A percentile compares a stretch with the other conserved stretches of the same genome.
These are phyloP conservation scores for Begonia peltatifolia DNA, from an alignment of 306 rosid species.

Conservation along the genomic window DNA sequence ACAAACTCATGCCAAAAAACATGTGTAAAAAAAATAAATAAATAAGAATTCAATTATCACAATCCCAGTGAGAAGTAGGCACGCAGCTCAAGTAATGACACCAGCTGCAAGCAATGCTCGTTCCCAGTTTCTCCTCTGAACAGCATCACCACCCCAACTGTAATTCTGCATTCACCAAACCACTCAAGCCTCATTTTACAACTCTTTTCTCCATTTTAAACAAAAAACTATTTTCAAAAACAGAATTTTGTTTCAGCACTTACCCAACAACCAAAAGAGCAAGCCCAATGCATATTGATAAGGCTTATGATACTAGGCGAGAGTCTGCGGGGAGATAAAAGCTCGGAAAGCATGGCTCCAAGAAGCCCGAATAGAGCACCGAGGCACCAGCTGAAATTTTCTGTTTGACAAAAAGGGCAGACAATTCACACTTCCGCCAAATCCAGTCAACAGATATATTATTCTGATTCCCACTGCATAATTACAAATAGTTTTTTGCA, in stretches of 20 bases:
- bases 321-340: conserved; percentile 5
- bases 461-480: conserved; percentile 48
- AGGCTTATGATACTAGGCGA: conserved; percentile 27
- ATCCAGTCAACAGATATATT: conserved; percentile 61
- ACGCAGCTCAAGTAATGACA: conserved; percentile 66
- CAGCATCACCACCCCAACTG: conserved; percentile 39
- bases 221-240: background rate
- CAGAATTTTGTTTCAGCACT: conserved; percentile 1
- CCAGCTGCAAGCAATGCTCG: conserved; percentile 61
- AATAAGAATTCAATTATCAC: conserved; percentile 17
- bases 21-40: too few species aligned
- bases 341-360: conserved; percentile 86
- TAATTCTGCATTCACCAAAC: conserved; percentile 18
- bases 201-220: too few species aligned
- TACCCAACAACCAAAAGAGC: conserved; percentile 44
- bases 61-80: conserved; percentile 19
- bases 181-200: too few species aligned
- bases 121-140: conserved; percentile 40
- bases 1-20: too few species aligned
- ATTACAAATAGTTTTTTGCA: too few species aligned
- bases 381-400: conserved; percentile 89
- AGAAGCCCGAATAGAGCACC: conserved; percentile 84
- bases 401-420: conserved; percentile 46
- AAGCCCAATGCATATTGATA: conserved; percentile 63
- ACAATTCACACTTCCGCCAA: conserved; percentile 72